These are phyloP conservation scores for Saccharomycopsis sp. DNA, from an alignment of 805 yeast species.

Conservation along the genomic window DNA sequence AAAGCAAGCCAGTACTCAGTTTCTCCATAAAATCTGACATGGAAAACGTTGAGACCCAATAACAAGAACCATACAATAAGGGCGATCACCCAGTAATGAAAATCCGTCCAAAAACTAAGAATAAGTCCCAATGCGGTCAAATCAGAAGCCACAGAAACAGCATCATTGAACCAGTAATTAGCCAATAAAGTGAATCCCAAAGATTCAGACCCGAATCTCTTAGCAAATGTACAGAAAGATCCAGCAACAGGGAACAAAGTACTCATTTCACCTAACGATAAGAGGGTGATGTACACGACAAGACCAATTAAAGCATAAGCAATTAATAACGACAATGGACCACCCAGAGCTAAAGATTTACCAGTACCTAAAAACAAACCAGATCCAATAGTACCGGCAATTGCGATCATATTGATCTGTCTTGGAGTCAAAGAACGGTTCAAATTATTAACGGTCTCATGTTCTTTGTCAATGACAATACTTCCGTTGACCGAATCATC, in stretches of 20 bases:
- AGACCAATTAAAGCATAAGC: slow-evolving; percentile 44
- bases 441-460: slow-evolving; percentile 9
- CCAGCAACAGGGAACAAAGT: slow-evolving; percentile 61
- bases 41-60: slow-evolving; percentile 39
- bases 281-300: slow-evolving; percentile 47
- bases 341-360: slow-evolving; percentile 41
- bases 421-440: slow-evolving; percentile 24
- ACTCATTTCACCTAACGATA: slow-evolving; percentile 76
- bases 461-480: background rate
- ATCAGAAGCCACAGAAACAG: slow-evolving; percentile 69
- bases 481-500: background rate
- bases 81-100: slow-evolving; percentile 46
- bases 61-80: slow-evolving; percentile 49
- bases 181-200: slow-evolving; percentile 68
- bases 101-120: slow-evolving; percentile 55
- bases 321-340: slow-evolving; percentile 47
- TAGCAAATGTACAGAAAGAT: slow-evolving; percentile 61
- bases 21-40: slow-evolving; percentile 54
- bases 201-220: slow-evolving; percentile 60
- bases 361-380: slow-evolving; percentile 55
- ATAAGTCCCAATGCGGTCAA: slow-evolving; percentile 54
- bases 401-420: slow-evolving; percentile 58
- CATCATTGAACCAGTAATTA: slow-evolving; percentile 76
- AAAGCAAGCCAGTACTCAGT: slow-evolving; percentile 55
- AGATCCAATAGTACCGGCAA: slow-evolving; percentile 52